Evolutionary conservation across 495 filamentous ascomycete genomes (phyloP), one percentile per base, ranked within the genome.

Genomic region (Penicillium argentinense): DNA sequence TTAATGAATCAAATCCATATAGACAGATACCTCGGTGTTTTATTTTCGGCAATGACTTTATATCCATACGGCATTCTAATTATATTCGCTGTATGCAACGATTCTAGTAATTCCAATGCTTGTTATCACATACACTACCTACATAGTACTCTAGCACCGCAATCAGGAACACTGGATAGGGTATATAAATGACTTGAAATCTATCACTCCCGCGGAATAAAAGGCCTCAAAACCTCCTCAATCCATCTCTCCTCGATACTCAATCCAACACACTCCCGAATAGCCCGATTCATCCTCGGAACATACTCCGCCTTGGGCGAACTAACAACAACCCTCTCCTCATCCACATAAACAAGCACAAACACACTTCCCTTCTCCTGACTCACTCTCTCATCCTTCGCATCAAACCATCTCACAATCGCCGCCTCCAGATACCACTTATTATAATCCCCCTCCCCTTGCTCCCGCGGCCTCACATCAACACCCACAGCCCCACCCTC

Each of bases 241-340:
- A 85, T 71, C 68, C 82, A 89, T 21, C 51, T 46, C 47, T 53
- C 41, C 18, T 83, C 77, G 50, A 89, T 65, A 9, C 83, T 84
- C 51, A 76, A 56, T 18, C 47, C 56, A 42, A 79, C 47, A 4
- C 80, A 83, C 69, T 89, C 85, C 42, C 59, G 49, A 54, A 88
- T 76, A 5, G 81, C 86, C 44, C 66, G 69, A 58, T 89, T 88
- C 75, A 89, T 88, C 37, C 86, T 62, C 16, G 69, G 59, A 26
- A 88, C 68, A 62, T 88, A 90, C 66, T 88, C 86, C 13, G 67
- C 59, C 56, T 73, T 75, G 1, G 83, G 80, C 23, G 47, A 37
- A 9, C 60, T 68, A 25, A 68, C 58, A 32, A 47, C 41, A 5
- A 70, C 62, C 22, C 68, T 51, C 23, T 75, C 54, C 39, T 73